Percentiles rank a stretch among this genome's conserved stretches.
Evolutionary conservation across 352 stramenopile genomes (phyloP).

Genomic region (Poterioochromonas sp.): DNA sequence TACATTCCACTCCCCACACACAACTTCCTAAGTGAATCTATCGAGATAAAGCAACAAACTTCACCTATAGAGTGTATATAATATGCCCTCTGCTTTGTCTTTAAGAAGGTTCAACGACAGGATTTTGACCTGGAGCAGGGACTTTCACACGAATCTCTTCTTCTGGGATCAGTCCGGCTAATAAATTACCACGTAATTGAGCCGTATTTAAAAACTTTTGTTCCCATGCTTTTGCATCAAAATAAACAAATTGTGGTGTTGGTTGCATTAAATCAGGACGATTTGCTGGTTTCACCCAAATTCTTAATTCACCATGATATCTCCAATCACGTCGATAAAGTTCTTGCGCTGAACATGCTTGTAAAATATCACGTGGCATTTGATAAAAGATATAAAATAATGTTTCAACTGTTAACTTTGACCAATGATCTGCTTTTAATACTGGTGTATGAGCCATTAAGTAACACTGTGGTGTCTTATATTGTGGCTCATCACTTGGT

Average conservation of each 20-base stretch:
- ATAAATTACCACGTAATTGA: background rate
- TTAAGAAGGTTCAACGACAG: too few relatives aligned
- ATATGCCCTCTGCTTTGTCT: too few relatives aligned
- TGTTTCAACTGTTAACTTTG: slow-evolving; percentile 95
- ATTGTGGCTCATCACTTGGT: slow-evolving; percentile 64
- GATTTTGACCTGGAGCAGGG: too few relatives aligned
- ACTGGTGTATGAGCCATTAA: slow-evolving; percentile 87
- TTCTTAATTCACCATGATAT: slow-evolving; percentile 90
- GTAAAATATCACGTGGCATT: slow-evolving; percentile 92
- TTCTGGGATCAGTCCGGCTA: background rate
- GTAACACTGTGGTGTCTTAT: slow-evolving; percentile 62
- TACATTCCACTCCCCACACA: too few relatives aligned
- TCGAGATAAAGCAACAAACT: too few relatives aligned
- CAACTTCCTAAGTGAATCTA: too few relatives aligned
- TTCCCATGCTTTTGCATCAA: slow-evolving; percentile 22
- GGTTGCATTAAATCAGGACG: slow-evolving; percentile 48
- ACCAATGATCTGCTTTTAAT: slow-evolving; percentile 91
- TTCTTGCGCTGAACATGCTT: slow-evolving; percentile 68
- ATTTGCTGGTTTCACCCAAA: slow-evolving; percentile 79
- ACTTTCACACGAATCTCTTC: slow-evolving; percentile 2
- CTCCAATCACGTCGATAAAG: slow-evolving; percentile 88
- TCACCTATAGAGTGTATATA: too few relatives aligned
- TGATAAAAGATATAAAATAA: slow-evolving; percentile 99
- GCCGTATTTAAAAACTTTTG: slow-evolving; percentile 4
- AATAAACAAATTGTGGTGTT: slow-evolving; percentile 11